phyloP scores from a whole-genome alignment of 768 basidiomycete species.

The Rhodotorula graminis region DNA sequence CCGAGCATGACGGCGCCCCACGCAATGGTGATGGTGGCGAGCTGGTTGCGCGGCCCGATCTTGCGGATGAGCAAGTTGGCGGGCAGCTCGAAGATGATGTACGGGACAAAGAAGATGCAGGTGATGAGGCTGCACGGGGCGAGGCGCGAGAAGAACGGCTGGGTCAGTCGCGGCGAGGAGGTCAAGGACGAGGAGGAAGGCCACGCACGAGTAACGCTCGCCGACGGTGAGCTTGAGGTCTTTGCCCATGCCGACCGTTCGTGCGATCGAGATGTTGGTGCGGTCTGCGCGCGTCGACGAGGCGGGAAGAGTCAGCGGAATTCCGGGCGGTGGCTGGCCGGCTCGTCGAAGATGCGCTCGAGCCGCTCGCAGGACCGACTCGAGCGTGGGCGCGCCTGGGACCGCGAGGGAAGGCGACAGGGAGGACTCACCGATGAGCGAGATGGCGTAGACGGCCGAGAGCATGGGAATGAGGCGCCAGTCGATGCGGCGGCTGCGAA shows the following conservation, averaged over 20 bases:
- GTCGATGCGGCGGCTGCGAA: constrained; percentile 26
- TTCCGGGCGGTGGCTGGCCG: too few species aligned
- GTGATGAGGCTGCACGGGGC: neutral
- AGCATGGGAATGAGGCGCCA: constrained; percentile 27
- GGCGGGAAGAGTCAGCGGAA: neutral
- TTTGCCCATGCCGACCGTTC: constrained; percentile 39
- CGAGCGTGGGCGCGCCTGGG: neutral
- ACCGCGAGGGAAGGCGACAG: neutral
- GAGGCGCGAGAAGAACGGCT: neutral
- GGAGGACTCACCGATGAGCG: constrained; percentile 9
- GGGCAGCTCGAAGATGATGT: constrained; percentile 41
- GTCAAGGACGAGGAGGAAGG: constrained; percentile 1
- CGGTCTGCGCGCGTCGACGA: constrained; percentile 11
- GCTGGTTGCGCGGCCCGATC: constrained; percentile 36
- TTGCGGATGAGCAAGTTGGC: constrained; percentile 43
- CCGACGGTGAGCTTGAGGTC: constrained; percentile 41
- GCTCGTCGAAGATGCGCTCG: too few species aligned
- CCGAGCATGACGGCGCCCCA: constrained; percentile 34
- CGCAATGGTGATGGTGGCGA: neutral
- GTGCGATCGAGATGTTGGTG: constrained; percentile 33
- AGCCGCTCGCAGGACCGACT: neutral
- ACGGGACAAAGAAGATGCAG: constrained; percentile 33
- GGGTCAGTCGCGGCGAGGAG: neutral
- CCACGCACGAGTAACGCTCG: constrained; percentile 44
- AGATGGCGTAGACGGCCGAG: constrained; percentile 25